Percentiles rank a stretch among this genome's conserved stretches.
phyloP scores from a whole-genome alignment of 768 basidiomycete genomes.

The Termitomyces sp. region DNA sequence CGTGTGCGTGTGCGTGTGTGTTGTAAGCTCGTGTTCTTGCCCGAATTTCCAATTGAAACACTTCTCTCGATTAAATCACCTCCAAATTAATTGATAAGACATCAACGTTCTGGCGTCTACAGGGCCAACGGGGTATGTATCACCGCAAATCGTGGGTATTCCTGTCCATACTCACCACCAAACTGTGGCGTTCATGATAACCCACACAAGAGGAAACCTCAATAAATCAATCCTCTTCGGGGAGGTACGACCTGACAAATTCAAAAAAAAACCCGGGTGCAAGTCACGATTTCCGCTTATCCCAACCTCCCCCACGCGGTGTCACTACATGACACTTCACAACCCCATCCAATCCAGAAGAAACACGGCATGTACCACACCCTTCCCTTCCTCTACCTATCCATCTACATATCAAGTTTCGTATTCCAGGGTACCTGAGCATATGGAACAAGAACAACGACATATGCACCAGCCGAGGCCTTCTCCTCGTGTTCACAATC shows the following conservation, averaged over 20 bases:
- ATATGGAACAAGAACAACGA: background rate
- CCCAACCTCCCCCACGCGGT: too few relatives aligned
- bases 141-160: conserved; percentile 11
- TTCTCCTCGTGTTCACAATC: background rate
- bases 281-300: too few relatives aligned
- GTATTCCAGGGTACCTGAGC: background rate
- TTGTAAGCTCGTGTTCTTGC: background rate
- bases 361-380: too few relatives aligned
- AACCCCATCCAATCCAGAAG: too few relatives aligned
- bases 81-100: conserved; percentile 16
- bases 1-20: too few relatives aligned
- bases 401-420: too few relatives aligned
- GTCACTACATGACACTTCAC: too few relatives aligned
- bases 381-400: too few relatives aligned
- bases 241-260: too few relatives aligned
- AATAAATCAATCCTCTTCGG: too few relatives aligned
- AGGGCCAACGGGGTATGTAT: conserved; percentile 27
- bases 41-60: background rate
- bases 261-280: too few relatives aligned
- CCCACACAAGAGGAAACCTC: conserved; percentile 5
- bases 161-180: conserved; percentile 29
- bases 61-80: background rate
- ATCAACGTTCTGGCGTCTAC: conserved; percentile 8
- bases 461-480: too few relatives aligned
- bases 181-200: conserved; percentile 46